These are phyloP conservation scores for Warburgia ugandensis DNA, from an alignment of 164 flowering plant species.

Conservation along the genomic window DNA sequence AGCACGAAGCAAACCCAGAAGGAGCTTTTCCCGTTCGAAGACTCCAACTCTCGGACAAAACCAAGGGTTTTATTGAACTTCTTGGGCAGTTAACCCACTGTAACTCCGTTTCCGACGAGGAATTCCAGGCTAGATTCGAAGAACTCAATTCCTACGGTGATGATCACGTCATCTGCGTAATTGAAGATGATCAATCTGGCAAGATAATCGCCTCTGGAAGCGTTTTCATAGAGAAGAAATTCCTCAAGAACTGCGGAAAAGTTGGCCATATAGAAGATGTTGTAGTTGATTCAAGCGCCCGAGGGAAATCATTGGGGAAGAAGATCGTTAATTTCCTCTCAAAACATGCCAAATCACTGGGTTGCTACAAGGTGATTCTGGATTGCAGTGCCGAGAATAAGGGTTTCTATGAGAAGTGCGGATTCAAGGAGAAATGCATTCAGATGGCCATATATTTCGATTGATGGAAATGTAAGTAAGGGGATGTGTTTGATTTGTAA, in stretches of 20 bases:
- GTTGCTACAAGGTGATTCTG: slow-evolving; percentile 87
- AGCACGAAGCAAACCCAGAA: neutral
- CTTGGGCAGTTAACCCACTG: slow-evolving; percentile 60
- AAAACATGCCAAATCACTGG: slow-evolving; percentile 49
- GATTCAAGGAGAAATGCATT: slow-evolving; percentile 56
- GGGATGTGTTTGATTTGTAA: too few relatives aligned
- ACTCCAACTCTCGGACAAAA: slow-evolving; percentile 54
- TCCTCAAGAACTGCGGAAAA: slow-evolving; percentile 69
- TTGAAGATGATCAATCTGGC: slow-evolving; percentile 47
- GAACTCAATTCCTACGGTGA: slow-evolving; percentile 52
- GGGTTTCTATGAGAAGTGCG: slow-evolving; percentile 79
- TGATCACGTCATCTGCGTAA: slow-evolving; percentile 67
- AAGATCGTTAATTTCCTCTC: slow-evolving; percentile 45
- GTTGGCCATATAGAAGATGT: slow-evolving; percentile 93
- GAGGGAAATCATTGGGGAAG: slow-evolving; percentile 72
- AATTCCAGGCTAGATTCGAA: slow-evolving; percentile 52
- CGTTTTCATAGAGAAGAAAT: slow-evolving; percentile 74
- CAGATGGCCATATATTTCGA: slow-evolving; percentile 70
- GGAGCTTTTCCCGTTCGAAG: slow-evolving; percentile 30
- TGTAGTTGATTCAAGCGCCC: slow-evolving; percentile 59
- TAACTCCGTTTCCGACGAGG: slow-evolving; percentile 50
- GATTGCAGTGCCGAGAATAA: slow-evolving; percentile 58
- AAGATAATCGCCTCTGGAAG: slow-evolving; percentile 76
- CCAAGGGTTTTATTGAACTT: slow-evolving; percentile 67
- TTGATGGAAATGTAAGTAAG: slow-evolving; percentile 14